Percentiles rank a stretch among this genome's conserved stretches.
phyloP scores from a whole-genome alignment of 345 rosid genomes.

The Eucalyptus erythrocorys region DNA sequence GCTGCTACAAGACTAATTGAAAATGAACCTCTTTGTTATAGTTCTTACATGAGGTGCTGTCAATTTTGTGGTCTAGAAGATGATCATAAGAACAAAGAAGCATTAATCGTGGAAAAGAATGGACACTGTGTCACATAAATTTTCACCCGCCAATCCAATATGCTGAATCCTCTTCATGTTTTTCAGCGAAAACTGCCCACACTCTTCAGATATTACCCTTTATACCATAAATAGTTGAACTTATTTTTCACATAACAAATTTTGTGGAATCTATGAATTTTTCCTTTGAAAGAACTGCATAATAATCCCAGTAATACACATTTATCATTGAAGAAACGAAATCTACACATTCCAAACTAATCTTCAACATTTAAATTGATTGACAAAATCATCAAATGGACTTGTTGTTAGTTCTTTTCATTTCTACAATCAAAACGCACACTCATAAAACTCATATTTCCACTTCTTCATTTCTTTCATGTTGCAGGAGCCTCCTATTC shows the following conservation, averaged over 20 bases:
- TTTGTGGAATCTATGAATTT: background rate
- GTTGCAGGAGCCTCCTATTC: background rate
- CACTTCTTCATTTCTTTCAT: background rate
- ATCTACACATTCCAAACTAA: background rate
- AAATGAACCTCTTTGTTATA: background rate
- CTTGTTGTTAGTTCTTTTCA: background rate
- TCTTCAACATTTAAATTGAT: background rate
- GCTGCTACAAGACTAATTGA: background rate
- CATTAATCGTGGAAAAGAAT: background rate
- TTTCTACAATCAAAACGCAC: background rate
- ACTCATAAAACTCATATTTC: background rate
- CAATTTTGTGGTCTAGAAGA: background rate
- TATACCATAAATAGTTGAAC: background rate
- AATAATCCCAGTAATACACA: background rate
- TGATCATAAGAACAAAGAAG: background rate
- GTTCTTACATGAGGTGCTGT: background rate
- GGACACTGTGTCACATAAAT: background rate
- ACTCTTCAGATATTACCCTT: background rate
- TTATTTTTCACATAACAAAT: background rate
- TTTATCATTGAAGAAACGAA: background rate
- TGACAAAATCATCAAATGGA: background rate
- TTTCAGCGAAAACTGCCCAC: background rate
- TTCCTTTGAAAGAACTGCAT: background rate
- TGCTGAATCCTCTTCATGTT: background rate
- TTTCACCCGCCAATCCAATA: background rate